Conservation (phyloP, 2,329 filamentous ascomycete genomes). For the Colletotrichum euphorbiae region DNA sequence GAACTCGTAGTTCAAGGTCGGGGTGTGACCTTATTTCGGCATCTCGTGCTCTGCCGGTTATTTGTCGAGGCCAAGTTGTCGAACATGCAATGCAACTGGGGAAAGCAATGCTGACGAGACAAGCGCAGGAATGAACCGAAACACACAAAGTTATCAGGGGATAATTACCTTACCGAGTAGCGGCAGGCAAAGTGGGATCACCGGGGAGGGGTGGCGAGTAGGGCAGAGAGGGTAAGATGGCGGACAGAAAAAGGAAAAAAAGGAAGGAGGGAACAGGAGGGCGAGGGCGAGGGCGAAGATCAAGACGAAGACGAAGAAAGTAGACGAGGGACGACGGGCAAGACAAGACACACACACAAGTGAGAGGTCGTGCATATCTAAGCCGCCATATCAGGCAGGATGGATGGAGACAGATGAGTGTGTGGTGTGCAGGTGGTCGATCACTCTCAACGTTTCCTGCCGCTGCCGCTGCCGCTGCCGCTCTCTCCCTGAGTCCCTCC, state of each 20-base stretch:
- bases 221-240: neutral
- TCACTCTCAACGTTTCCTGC: neutral
- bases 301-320: no score
- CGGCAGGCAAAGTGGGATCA: neutral
- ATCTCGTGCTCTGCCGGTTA: constrained; percentile 20
- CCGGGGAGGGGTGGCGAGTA: neutral
- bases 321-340: constrained; percentile 8
- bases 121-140: constrained; percentile 2
- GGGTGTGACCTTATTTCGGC: constrained; percentile 39
- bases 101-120: constrained; percentile 7
- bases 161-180: neutral
- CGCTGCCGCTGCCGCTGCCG: no score
- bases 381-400: no score
- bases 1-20: constrained; percentile 21
- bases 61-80: constrained; percentile 1
- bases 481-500: constrained; percentile 14
- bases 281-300: neutral
- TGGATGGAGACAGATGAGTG: no score
- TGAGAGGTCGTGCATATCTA: constrained; percentile 22
- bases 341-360: neutral
- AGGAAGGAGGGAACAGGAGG: constrained; percentile 10
- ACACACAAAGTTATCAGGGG: constrained; percentile 4
- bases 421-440: neutral
- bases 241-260: neutral
- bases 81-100: constrained; percentile 7